Percentiles rank a stretch among this genome's conserved stretches.
Conservation (phyloP, 2,329 filamentous ascomycete species). For the Colletotrichum gloeosporioides region DNA sequence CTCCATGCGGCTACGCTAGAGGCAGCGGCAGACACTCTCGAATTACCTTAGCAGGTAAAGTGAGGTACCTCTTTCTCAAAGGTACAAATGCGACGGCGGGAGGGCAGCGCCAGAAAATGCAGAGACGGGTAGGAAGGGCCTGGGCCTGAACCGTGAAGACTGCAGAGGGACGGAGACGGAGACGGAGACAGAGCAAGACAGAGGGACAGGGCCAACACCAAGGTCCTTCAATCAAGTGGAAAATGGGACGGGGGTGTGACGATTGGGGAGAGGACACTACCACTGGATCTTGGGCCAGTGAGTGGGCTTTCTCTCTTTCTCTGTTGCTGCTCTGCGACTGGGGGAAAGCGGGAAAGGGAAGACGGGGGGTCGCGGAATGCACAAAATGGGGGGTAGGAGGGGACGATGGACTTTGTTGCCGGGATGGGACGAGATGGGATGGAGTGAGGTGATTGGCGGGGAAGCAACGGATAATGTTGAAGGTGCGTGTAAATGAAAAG, state of each 20-base stretch:
- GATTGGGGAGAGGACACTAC: background rate
- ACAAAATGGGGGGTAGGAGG: background rate
- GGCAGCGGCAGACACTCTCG: background rate
- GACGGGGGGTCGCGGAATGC: background rate
- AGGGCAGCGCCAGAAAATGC: background rate
- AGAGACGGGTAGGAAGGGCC: background rate
- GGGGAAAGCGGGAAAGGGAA: background rate
- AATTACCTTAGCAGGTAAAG: background rate
- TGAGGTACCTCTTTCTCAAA: background rate
- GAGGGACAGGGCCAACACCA: background rate
- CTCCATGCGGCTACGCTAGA: background rate
- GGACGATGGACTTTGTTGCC: background rate
- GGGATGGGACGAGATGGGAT: slow-evolving; percentile 15
- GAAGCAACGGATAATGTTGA: background rate
- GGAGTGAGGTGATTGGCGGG: slow-evolving; percentile 3
- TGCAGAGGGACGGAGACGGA: background rate
- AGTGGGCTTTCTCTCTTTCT: background rate
- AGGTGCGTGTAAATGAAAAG: background rate
- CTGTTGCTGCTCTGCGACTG: background rate
- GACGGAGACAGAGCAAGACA: background rate
- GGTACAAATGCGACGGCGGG: background rate
- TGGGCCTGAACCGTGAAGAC: background rate
- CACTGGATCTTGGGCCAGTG: background rate
- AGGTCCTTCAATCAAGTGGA: background rate
- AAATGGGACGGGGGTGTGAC: slow-evolving; percentile 8